Evolutionary conservation across 768 basidiomycete genomes (phyloP), one percentile per base, ranked within the genome.

Genomic region (Gyrodon lividus): DNA sequence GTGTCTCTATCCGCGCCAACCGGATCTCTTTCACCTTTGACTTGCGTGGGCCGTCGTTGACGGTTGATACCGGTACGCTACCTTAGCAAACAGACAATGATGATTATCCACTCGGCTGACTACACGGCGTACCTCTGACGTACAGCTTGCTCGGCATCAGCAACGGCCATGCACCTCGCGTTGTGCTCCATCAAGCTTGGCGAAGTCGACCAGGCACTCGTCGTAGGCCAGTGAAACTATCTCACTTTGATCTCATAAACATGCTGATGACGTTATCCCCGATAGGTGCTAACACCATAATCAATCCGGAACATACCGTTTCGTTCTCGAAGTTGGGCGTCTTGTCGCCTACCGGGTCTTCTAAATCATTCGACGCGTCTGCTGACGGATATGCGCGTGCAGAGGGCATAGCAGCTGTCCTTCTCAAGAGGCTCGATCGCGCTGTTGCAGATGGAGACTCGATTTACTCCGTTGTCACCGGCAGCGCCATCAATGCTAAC

Each of bases 121-220:
- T 22, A 5, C 23, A 10, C 4, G 19, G 24, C 8, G 10, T 39
- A 13, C 16, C 30, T 14, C 17, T 12, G 2, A n/a, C 10, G 33
- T 41, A 43, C 34, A 64, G 63, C 63, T 6, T 81, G 80, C 55
- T 79, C 76, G 31, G 79, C 77, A 17, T 71, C 69, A 14, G 60
- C 75, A n/a, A 72, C 68, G 5, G 76, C 76, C 2, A 64, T 77
- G 41, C 79, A 81, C 60, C 69, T 81, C 16, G 79, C 75, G 2
- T 66, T 79, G 2, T 72, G 74, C 26, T 71, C 76, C 0, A 63
- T 81, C 5, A 63, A 63, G 19, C 62, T 59, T 28, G 77, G 77
- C 1, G 79, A 80, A 37, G 72, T 78, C 28, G 72, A 77, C 23
- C 70, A 75, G 4, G 79, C 79, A 0, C 65, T 82, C 7, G 72